These are phyloP conservation scores for Beauveria asiatica DNA, from an alignment of 2,329 filamentous ascomycete species.

Conservation along the genomic window DNA sequence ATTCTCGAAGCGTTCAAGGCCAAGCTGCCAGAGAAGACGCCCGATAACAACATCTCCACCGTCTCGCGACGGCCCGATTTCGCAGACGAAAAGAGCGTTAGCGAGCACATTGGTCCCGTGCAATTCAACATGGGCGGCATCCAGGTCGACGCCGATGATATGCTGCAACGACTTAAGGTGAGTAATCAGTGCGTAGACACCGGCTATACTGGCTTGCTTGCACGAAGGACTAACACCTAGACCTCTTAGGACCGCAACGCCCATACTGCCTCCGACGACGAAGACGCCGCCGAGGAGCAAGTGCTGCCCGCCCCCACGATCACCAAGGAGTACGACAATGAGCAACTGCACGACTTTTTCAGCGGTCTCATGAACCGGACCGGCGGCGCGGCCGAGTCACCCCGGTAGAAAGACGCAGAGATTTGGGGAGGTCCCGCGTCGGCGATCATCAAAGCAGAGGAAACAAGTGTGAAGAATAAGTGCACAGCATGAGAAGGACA, in stretches of 20 bases:
- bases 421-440: no score
- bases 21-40: slow-evolving; percentile 41
- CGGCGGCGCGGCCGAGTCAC: slow-evolving; percentile 17
- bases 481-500: slow-evolving; percentile 5
- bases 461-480: not conserved
- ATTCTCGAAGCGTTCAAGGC: slow-evolving; percentile 59
- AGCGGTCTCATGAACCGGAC: slow-evolving; percentile 51
- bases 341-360: slow-evolving; percentile 52
- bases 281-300: slow-evolving; percentile 29
- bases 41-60: slow-evolving; percentile 17
- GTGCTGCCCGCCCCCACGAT: slow-evolving; percentile 27
- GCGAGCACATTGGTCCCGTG: slow-evolving; percentile 84
- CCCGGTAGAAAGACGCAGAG: slow-evolving; percentile 9
- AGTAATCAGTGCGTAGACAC: slow-evolving; percentile 13
- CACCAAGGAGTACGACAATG: slow-evolving; percentile 39
- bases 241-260: slow-evolving; percentile 45
- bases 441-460: no score
- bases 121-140: slow-evolving; percentile 97
- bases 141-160: slow-evolving; percentile 89
- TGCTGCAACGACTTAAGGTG: slow-evolving; percentile 80
- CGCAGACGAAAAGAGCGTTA: slow-evolving; percentile 40
- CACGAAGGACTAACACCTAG: not conserved
- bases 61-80: slow-evolving; percentile 23
- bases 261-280: slow-evolving; percentile 38
- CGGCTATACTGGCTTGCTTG: not conserved